phyloP scores from a whole-genome alignment of 2,329 filamentous ascomycete genomes.

The Trichoderma breve region DNA sequence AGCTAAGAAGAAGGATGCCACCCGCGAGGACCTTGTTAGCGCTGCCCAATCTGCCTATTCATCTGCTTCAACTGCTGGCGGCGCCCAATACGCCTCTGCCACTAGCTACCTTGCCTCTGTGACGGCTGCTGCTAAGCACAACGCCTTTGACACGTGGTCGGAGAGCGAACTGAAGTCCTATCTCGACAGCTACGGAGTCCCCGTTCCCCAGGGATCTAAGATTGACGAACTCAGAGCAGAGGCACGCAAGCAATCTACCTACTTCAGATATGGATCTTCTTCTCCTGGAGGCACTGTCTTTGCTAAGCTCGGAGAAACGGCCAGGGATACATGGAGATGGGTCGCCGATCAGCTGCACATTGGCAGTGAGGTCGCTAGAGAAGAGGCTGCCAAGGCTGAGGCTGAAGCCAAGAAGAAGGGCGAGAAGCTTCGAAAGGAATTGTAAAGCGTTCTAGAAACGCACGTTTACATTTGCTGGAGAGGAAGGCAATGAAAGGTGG shows the following conservation, averaged over 20 bases:
- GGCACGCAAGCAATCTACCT: constrained; percentile 70
- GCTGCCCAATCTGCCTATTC: constrained; percentile 61
- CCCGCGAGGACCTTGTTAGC: constrained; percentile 70
- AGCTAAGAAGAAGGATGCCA: constrained; percentile 61
- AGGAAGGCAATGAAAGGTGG: background rate
- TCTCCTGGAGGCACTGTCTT: constrained; percentile 64
- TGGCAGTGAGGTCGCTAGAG: constrained; percentile 48
- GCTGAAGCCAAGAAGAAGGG: constrained; percentile 31
- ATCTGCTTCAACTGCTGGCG: constrained; percentile 58
- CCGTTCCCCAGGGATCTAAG: constrained; percentile 64
- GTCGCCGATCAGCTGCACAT: constrained; percentile 47
- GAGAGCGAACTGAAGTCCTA: constrained; percentile 73
- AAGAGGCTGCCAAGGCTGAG: constrained; percentile 43
- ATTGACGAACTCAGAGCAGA: constrained; percentile 68
- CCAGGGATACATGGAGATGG: constrained; percentile 52
- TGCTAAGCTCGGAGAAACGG: constrained; percentile 57
- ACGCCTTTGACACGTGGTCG: constrained; percentile 70
- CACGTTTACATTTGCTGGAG: background rate
- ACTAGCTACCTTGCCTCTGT: constrained; percentile 68
- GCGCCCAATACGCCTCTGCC: constrained; percentile 60
- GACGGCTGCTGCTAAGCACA: constrained; percentile 63
- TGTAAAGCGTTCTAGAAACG: constrained; percentile 36
- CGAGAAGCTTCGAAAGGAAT: constrained; percentile 46
- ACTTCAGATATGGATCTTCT: constrained; percentile 73
- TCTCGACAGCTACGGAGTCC: constrained; percentile 73